A percentile compares a stretch with the other conserved stretches of the same genome.
Evolutionary conservation across 371 early-diverging fungal species (phyloP).

Genomic region (Furculomyces boomerangus): DNA sequence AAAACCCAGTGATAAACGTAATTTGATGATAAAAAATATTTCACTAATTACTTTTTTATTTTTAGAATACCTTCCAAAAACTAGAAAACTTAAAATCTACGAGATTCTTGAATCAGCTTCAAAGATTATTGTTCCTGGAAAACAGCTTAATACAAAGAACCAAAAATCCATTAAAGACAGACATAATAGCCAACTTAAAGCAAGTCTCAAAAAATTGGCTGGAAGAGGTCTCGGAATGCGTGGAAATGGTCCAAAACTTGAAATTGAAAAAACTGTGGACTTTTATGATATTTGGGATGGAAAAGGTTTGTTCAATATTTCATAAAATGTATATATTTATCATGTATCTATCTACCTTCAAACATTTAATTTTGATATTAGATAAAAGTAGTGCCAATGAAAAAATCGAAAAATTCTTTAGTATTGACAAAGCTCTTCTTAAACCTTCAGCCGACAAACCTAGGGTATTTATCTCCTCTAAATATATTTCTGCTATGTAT

Average conservation of each 20-base stretch:
- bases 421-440: not conserved
- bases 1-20: not conserved
- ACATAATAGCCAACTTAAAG: not conserved
- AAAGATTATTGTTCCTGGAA: conserved; percentile 30
- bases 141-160: not conserved
- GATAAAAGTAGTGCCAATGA: too few relatives aligned
- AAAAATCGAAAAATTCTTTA: too few relatives aligned
- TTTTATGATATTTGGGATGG: conserved; percentile 5
- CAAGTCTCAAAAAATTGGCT: not conserved
- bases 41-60: not conserved
- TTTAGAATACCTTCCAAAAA: conserved; percentile 18
- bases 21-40: not conserved
- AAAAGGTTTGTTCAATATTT: not conserved
- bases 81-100: conserved; percentile 49
- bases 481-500: too few relatives aligned
- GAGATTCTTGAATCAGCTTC: conserved; percentile 53
- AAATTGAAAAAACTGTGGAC: not conserved
- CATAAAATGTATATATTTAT: not conserved
- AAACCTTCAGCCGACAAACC: not conserved
- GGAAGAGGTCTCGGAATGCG: not conserved
- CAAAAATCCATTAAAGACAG: not conserved
- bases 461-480: too few relatives aligned
- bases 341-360: too few relatives aligned
- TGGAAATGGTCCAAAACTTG: not conserved
- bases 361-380: too few relatives aligned